Conservation (phyloP, 108 stramenopile species). For the Nitzschia palea region DNA sequence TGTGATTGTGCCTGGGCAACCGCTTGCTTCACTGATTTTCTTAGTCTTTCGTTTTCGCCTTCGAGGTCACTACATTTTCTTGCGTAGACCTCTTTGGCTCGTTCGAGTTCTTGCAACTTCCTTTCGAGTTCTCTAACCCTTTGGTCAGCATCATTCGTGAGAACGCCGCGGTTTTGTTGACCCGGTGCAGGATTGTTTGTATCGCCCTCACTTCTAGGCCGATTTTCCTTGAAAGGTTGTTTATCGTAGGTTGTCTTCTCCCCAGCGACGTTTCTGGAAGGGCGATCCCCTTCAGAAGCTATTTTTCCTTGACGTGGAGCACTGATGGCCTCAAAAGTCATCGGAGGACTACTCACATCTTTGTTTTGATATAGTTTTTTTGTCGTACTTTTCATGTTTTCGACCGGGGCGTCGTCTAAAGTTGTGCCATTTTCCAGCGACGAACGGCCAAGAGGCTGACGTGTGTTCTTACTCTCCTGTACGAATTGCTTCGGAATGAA, state of each 20-base stretch:
- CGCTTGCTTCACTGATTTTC: constrained; percentile 2
- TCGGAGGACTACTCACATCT: not conserved
- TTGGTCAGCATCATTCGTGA: not conserved
- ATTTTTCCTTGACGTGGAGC: not conserved
- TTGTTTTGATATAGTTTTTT: too few relatives aligned
- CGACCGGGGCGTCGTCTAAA: not conserved
- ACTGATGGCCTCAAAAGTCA: not conserved
- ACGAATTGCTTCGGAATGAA: not conserved
- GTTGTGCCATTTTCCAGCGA: constrained; percentile 9
- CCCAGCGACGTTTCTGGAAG: not conserved
- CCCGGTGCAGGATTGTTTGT: too few relatives aligned
- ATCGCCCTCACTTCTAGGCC: not conserved
- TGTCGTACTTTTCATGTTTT: too few relatives aligned
- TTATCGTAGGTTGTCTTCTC: not conserved
- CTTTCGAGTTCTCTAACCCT: constrained; percentile 5
- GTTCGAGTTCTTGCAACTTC: constrained; percentile 12
- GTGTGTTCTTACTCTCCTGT: not conserved
- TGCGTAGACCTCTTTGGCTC: constrained; percentile 20
- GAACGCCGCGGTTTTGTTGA: too few relatives aligned
- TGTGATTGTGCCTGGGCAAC: not conserved
- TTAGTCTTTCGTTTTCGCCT: constrained; percentile 27
- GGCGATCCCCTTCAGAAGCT: too few relatives aligned
- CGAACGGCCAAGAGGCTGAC: constrained; percentile 2
- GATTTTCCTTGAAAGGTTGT: not conserved
- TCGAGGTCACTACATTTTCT: constrained; percentile 19